A percentile compares a stretch with the other conserved stretches of the same genome.
These are phyloP conservation scores for Hypericum androsaemum DNA, from an alignment of 345 rosid species.

Conservation along the genomic window DNA sequence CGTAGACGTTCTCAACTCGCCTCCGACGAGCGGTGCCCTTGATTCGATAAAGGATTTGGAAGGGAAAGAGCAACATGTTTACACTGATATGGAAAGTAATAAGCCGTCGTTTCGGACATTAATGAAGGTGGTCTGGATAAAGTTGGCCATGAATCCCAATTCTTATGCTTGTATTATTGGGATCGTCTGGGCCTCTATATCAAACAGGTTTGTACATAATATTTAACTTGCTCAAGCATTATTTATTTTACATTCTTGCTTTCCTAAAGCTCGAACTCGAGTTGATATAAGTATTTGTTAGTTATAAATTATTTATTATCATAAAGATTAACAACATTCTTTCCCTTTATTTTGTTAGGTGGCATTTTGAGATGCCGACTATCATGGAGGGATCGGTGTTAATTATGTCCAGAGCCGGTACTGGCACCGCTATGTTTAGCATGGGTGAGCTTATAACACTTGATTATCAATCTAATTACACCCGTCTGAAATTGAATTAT, in stretches of 20 bases:
- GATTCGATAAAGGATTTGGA: conserved; percentile 21
- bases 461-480: too few relatives aligned
- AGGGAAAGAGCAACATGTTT: conserved; percentile 5
- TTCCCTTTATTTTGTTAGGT: conserved; percentile 29
- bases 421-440: conserved; percentile 93
- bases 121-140: conserved; percentile 44
- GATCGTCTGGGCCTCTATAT: conserved; percentile 56
- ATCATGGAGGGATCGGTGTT: conserved; percentile 61
- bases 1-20: conserved; percentile 1
- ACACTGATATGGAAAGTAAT: conserved; percentile 4
- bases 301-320: neutral
- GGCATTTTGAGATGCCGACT: conserved; percentile 72
- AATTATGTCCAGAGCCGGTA: conserved; percentile 83
- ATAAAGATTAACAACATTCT: neutral
- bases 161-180: conserved; percentile 63
- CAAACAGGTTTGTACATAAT: conserved; percentile 37
- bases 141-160: conserved; percentile 61
- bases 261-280: neutral
- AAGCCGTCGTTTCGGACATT: conserved; percentile 36
- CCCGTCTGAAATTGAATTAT: too few relatives aligned
- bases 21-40: neutral
- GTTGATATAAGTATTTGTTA: neutral
- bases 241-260: neutral
- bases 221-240: neutral
- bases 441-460: conserved; percentile 57